Evolutionary conservation across 2,329 filamentous ascomycete genomes (phyloP), one percentile per base, ranked within the genome.

Genomic region (Epichloe baconii): DNA sequence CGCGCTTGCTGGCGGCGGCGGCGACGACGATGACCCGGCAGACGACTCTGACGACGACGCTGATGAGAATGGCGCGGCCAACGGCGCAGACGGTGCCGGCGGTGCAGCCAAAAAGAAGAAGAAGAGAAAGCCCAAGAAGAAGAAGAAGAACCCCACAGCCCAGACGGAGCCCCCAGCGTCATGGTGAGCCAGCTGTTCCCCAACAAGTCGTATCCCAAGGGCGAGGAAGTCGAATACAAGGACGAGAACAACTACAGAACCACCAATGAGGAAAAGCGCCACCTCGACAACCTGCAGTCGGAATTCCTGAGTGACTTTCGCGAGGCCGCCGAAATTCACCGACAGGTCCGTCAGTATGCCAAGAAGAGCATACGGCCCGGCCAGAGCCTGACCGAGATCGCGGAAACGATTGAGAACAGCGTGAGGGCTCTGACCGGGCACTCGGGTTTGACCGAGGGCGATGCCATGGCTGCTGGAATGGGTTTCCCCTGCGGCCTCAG

Each of bases 401-500:
- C 87, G 8, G 83, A 91, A 64, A 84, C 83, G n/a, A 94, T 95
- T 59, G 88, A 94, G 67, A 80, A 91, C 64, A 79, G 85, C 48
- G 86, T 93, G 37, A 80, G 88, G 56, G 80, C 83, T 35, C 68
- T 94, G 56, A 84, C 84, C 2, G 88, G 86, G 5, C 86, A 94
- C 64, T 74, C 78, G 58, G 88, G 87, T 7, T 68, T 93, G 43
- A 77, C 84, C 54, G 84, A 89, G 60, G 88, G 88, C 5, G 88
- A 94, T 61, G 83, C 82, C 50, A 71, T 90, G 56, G 79, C 82
- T 61, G 87, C 82, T 35, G 88, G 88, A 51, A 87, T 94, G 78
- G 88, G 86, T 4, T 95, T 95, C 70, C 88, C 88, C 5, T 88
- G 84, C 21, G 88, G 88, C 49, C 72, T 94, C 50, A 89, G 85